Conservation (phyloP, 2,329 filamentous ascomycete species). For the Penicillium sp. region DNA sequence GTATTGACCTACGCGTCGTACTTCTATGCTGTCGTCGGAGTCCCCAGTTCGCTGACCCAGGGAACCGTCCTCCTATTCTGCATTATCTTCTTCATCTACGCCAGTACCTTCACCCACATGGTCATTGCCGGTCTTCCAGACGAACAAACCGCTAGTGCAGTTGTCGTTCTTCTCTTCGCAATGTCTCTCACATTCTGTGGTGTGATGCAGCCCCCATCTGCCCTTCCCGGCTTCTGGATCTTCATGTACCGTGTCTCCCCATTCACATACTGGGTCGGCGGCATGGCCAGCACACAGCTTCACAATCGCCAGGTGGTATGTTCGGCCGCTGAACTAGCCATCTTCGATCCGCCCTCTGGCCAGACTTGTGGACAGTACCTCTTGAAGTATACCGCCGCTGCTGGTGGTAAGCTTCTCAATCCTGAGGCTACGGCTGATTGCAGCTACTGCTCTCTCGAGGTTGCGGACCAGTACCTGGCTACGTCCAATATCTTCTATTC, state of each 20-base stretch:
- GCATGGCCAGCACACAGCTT: slow-evolving; percentile 68
- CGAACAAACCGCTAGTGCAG: slow-evolving; percentile 70
- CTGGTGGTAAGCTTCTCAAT: slow-evolving; percentile 57
- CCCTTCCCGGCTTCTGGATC: slow-evolving; percentile 67
- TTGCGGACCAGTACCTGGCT: slow-evolving; percentile 41
- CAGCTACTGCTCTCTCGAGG: slow-evolving; percentile 43
- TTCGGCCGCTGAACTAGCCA: slow-evolving; percentile 64
- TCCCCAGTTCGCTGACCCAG: slow-evolving; percentile 64
- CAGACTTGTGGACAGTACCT: slow-evolving; percentile 62
- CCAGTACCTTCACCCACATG: slow-evolving; percentile 76
- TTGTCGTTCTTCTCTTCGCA: slow-evolving; percentile 72
- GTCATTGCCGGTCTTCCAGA: slow-evolving; percentile 72
- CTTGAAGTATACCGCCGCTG: slow-evolving; percentile 44
- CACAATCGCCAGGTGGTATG: slow-evolving; percentile 66
- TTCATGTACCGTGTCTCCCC: slow-evolving; percentile 60
- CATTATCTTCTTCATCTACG: slow-evolving; percentile 72
- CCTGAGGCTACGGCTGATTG: slow-evolving; percentile 50
- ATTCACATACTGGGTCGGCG: slow-evolving; percentile 51
- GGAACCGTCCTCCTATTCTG: slow-evolving; percentile 76
- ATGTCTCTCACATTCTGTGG: slow-evolving; percentile 77
- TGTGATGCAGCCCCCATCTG: slow-evolving; percentile 63
- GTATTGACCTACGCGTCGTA: slow-evolving; percentile 73
- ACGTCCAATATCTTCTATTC: slow-evolving; percentile 50
- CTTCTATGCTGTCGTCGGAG: slow-evolving; percentile 73
- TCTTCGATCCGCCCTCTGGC: slow-evolving; percentile 58